Conservation (phyloP, 805 yeast species). For the Candida andamanensis region DNA sequence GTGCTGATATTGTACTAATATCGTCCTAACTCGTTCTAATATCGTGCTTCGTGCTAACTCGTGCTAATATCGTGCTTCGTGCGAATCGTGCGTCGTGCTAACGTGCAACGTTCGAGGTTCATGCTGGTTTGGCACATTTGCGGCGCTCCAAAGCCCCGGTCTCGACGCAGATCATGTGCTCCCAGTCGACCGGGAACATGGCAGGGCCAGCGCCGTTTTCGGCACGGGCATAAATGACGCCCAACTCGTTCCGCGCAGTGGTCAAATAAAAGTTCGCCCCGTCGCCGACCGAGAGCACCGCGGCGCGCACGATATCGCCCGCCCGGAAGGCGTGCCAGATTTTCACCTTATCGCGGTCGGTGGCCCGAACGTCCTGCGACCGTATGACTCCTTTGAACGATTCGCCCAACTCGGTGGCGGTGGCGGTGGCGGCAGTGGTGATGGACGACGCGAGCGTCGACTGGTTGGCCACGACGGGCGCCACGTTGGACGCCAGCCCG, state of each 20-base stretch:
- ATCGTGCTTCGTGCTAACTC: too few relatives aligned
- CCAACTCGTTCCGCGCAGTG: slow-evolving; percentile 87
- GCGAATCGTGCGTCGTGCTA: too few relatives aligned
- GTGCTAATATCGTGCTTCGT: too few relatives aligned
- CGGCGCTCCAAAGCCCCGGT: slow-evolving; percentile 74
- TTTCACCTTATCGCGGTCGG: slow-evolving; percentile 84
- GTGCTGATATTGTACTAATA: too few relatives aligned
- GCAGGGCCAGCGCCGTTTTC: slow-evolving; percentile 64
- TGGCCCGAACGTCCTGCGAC: slow-evolving; percentile 82
- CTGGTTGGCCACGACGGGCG: slow-evolving; percentile 28
- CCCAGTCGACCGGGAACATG: slow-evolving; percentile 93
- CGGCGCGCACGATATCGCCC: slow-evolving; percentile 87
- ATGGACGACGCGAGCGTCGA: slow-evolving; percentile 36
- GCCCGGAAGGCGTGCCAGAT: slow-evolving; percentile 78
- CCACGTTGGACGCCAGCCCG: too few relatives aligned
- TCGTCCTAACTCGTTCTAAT: too few relatives aligned
- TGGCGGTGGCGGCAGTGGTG: slow-evolving; percentile 29
- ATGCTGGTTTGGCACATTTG: slow-evolving; percentile 91
- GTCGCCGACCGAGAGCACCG: slow-evolving; percentile 84
- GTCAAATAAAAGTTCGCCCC: slow-evolving; percentile 85
- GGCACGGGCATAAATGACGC: slow-evolving; percentile 84
- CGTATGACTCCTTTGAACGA: slow-evolving; percentile 83
- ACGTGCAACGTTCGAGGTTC: too few relatives aligned
- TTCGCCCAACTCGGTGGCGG: slow-evolving; percentile 72
- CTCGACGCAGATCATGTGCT: slow-evolving; percentile 76